Evolutionary conservation across 345 rosid genomes (phyloP), one percentile per base, ranked within the genome.

Genomic region (Dimocarpus longan): DNA sequence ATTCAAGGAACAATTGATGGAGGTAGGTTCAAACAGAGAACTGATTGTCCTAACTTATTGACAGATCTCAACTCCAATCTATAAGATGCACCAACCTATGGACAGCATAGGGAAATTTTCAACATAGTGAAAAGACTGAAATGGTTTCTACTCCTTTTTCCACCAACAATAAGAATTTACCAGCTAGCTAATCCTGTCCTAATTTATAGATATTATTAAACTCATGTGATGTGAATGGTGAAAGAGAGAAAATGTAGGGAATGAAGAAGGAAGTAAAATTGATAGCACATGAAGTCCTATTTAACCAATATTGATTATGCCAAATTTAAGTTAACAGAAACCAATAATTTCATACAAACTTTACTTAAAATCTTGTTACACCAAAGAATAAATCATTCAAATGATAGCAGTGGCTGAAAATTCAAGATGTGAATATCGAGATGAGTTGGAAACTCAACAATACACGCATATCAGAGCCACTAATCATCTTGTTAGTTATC

Each of bases 381-480:
- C 10, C 65, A 60, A 60, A 60, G 24, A 21, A 60, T 60, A 60
- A 60, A 21, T 60, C 28, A 10, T 15, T 74, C 42, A 21, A 18
- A 63, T n/a, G 43, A 10, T 2, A 24, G 9, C 10, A 4, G 9
- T 6, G 13, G 68, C 1, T 24, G 15, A 63, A 15, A 40, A 74
- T 15, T 59, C 21, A 3, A 66, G 16, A 60, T 73, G 39, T 32
- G 37, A 32, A 32, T 1, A 40, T 42, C 24, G 1, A n/a, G 40
- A 73, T 40, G 40, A 42, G 76, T 59, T 32, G 54, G 66, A 59
- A 70, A 59, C n/a, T 62, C 24, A 74, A 68, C 39, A 74, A 19
- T 8, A 26, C 48, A 24, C 12, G 13, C 69, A 39, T 48, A 44
- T 43, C 69, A 21, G 15, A 5, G 15, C 22, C 10, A 62, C 57